phyloP scores from a whole-genome alignment of 371 early-diverging fungal genomes.

The Vairimorpha necatrix region DNA sequence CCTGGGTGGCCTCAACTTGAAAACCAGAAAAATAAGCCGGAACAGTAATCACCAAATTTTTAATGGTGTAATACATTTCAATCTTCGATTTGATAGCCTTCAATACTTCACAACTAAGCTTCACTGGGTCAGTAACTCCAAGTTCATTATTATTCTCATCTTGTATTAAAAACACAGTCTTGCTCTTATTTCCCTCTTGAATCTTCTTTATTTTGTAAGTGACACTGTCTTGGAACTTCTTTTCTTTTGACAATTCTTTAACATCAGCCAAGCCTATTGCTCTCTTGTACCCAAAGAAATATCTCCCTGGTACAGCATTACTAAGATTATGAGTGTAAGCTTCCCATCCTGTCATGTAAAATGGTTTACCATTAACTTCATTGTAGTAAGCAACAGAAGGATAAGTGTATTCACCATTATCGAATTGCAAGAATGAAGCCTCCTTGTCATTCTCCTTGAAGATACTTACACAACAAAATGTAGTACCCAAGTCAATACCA shows the following conservation, averaged over 20 bases:
- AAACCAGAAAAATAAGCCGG: conserved; percentile 66
- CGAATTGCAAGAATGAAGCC: conserved; percentile 71
- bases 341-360: conserved; percentile 67
- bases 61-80: conserved; percentile 52
- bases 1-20: conserved; percentile 63
- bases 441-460: conserved; percentile 75
- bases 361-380: conserved; percentile 71
- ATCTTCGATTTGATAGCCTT: conserved; percentile 80
- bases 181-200: conserved; percentile 33
- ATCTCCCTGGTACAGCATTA: conserved; percentile 76
- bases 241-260: conserved; percentile 69
- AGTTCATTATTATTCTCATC: conserved; percentile 74
- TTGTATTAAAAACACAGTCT: conserved; percentile 63
- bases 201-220: conserved; percentile 46
- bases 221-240: conserved; percentile 67
- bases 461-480: conserved; percentile 95
- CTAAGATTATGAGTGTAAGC: conserved; percentile 85
- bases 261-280: conserved; percentile 70
- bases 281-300: conserved; percentile 91
- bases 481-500: conserved; percentile 85
- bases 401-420: conserved; percentile 88
- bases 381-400: conserved; percentile 88
- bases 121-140: conserved; percentile 83
- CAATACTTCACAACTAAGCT: conserved; percentile 87
- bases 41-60: conserved; percentile 61